A percentile compares a stretch with the other conserved stretches of the same genome.
Conservation (phyloP, 2,329 filamentous ascomycete genomes). For the Aspergillus chevalieri region DNA sequence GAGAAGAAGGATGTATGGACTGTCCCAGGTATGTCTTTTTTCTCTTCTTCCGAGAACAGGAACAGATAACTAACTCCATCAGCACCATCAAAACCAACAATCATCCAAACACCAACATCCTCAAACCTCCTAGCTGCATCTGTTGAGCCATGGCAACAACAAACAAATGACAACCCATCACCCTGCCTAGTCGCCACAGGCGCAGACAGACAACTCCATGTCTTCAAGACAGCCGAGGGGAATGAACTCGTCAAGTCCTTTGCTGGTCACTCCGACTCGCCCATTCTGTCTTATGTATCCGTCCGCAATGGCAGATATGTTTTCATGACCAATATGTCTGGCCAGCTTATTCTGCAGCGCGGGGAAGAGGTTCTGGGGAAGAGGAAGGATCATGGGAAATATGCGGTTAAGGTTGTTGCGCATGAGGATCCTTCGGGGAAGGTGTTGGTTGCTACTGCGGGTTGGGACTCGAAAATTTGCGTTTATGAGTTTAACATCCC, state of each 20-base stretch:
- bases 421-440: conserved; percentile 26
- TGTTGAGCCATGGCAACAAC: conserved; percentile 32
- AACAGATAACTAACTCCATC: conserved; percentile 3
- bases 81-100: conserved; percentile 43
- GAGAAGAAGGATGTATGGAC: conserved; percentile 43
- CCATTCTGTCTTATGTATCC: conserved; percentile 48
- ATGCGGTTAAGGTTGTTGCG: conserved; percentile 48
- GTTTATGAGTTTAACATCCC: conserved; percentile 40
- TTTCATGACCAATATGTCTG: conserved; percentile 55
- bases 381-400: conserved; percentile 55
- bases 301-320: conserved; percentile 39
- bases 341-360: conserved; percentile 47
- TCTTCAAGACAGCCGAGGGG: conserved; percentile 29
- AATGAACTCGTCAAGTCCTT: conserved; percentile 20
- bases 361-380: conserved; percentile 39
- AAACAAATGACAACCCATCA: conserved; percentile 8
- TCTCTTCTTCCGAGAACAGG: background rate
- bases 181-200: conserved; percentile 39
- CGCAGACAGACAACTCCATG: conserved; percentile 45
- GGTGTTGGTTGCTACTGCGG: conserved; percentile 51
- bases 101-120: conserved; percentile 40
- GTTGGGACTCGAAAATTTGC: conserved; percentile 54
- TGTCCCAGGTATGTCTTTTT: conserved; percentile 34
- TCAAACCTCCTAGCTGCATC: conserved; percentile 51
- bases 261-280: conserved; percentile 29